Evolutionary conservation across 345 rosid genomes (phyloP), one percentile per base, ranked within the genome.

Genomic region (Corchorus olitorius): DNA sequence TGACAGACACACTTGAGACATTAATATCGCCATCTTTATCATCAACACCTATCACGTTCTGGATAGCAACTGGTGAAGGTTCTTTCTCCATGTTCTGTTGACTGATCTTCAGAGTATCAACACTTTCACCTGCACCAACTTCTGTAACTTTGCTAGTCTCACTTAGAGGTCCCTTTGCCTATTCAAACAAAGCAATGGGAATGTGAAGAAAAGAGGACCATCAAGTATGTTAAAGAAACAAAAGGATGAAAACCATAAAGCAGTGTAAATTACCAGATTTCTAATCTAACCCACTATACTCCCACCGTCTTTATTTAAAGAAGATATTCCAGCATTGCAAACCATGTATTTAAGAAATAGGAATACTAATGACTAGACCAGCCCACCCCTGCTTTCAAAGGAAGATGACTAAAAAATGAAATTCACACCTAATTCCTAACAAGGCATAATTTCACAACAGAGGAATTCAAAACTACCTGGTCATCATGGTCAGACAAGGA

Each of bases 401-500:
- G 19, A 16, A 65, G 5, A 41, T 20, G 12, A 48, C 9, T 10
- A 64, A 39, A 39, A 37, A 39, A 27, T 14, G 20, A 65, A 15
- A 52, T 15, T 54, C 45, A 43, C 22, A 70, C 43, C 43, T 50
- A 49, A 60, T 4, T 70, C 60, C 41, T 70, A 35, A 50, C 58
- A 70, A 27, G 19, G 13, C 20, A 50, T 35, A 56, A 56, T 39
- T 56, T 35, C 52, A 72, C 20, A 39, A 58, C n/a, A 55, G 50
- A 70, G 55, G 49, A 54, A 61, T 39, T 75, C 73, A 70, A n/a
- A 79, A 50, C 81, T 90, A 92, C 99, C 99, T 84, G 84, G 64
- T 84, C 89, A 50, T 27, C 76, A 65, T 72, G 78, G 41, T 76
- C 83, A 67, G 77, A 79, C 62, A 80, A 34, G 37, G 88, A 75